Evolutionary conservation across 495 filamentous ascomycete species (phyloP).

Genomic region (Lophiostoma macrostomum): DNA sequence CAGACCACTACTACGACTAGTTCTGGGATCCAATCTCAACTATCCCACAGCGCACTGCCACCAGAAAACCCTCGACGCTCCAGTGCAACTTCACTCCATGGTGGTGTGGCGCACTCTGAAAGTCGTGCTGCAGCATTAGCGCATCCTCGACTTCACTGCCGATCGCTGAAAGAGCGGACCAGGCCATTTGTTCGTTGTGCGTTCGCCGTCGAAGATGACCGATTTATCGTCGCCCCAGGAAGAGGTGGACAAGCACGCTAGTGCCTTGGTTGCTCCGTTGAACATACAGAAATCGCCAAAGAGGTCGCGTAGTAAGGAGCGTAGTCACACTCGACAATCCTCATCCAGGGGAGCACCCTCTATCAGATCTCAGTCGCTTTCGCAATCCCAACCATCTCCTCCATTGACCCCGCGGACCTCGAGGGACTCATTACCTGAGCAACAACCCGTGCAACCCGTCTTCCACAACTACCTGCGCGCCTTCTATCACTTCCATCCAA

Average conservation of each 20-base stretch:
- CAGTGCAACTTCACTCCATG: constrained; percentile 27
- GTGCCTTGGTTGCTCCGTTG: constrained; percentile 35
- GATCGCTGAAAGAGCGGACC: background rate
- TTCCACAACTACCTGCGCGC: constrained; percentile 96
- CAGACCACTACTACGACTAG: constrained; percentile 4
- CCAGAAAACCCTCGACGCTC: background rate
- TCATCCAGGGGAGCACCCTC: constrained; percentile 28
- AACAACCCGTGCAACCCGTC: constrained; percentile 47
- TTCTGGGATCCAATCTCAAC: background rate
- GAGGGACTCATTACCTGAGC: constrained; percentile 14
- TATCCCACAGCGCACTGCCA: background rate
- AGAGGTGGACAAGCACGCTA: constrained; percentile 28
- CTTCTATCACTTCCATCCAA: constrained; percentile 90
- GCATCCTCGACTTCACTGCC: background rate
- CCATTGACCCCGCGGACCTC: constrained; percentile 36
- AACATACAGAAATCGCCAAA: constrained; percentile 37
- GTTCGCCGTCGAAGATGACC: constrained; percentile 15
- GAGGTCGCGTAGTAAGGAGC: constrained; percentile 19
- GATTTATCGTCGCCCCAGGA: constrained; percentile 24
- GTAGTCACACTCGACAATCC: constrained; percentile 27
- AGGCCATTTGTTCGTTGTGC: background rate
- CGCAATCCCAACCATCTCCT: constrained; percentile 35
- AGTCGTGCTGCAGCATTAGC: constrained; percentile 22
- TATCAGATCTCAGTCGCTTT: constrained; percentile 28
- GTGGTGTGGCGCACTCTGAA: constrained; percentile 2